A percentile compares a stretch with the other conserved stretches of the same genome.
These are phyloP conservation scores for Coemansia sp. DNA, from an alignment of 192 early-diverging fungal genomes.

Conservation along the genomic window DNA sequence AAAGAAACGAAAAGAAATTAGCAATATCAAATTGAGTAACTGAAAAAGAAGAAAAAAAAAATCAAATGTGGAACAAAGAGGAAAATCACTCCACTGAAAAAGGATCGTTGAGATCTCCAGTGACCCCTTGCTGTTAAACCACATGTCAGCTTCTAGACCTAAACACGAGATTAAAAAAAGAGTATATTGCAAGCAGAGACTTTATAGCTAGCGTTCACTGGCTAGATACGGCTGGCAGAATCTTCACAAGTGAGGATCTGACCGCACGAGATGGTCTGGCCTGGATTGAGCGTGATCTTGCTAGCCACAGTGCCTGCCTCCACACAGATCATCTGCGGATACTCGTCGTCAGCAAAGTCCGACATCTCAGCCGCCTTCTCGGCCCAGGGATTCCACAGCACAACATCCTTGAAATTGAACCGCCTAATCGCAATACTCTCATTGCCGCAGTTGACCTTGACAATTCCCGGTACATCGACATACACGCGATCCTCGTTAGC, in stretches of 20 bases:
- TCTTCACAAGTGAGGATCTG: slow-evolving; percentile 61
- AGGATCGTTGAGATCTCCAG: not conserved
- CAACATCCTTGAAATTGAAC: slow-evolving; percentile 58
- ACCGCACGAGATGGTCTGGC: slow-evolving; percentile 71
- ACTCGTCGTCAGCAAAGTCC: slow-evolving; percentile 90
- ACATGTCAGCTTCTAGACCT: too few species aligned
- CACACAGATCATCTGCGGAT: slow-evolving; percentile 86
- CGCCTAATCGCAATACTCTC: slow-evolving; percentile 29
- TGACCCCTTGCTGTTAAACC: too few species aligned
- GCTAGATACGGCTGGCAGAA: not conserved
- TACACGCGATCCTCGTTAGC: slow-evolving; percentile 90
- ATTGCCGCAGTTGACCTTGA: slow-evolving; percentile 28
- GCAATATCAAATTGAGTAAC: not conserved
- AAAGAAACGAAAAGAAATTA: not conserved
- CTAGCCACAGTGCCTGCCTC: slow-evolving; percentile 79
- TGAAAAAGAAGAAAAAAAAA: not conserved
- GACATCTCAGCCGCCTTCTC: slow-evolving; percentile 87
- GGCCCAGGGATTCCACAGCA: slow-evolving; percentile 98
- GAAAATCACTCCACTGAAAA: not conserved
- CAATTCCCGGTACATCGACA: slow-evolving; percentile 61
- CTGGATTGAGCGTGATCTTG: slow-evolving; percentile 65
- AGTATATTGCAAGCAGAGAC: not conserved
- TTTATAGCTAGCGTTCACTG: not conserved
- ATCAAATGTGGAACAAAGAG: not conserved
- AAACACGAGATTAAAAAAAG: too few species aligned